phyloP scores from a whole-genome alignment of 164 flowering plant genomes.

The Tinospora cordifolia region DNA sequence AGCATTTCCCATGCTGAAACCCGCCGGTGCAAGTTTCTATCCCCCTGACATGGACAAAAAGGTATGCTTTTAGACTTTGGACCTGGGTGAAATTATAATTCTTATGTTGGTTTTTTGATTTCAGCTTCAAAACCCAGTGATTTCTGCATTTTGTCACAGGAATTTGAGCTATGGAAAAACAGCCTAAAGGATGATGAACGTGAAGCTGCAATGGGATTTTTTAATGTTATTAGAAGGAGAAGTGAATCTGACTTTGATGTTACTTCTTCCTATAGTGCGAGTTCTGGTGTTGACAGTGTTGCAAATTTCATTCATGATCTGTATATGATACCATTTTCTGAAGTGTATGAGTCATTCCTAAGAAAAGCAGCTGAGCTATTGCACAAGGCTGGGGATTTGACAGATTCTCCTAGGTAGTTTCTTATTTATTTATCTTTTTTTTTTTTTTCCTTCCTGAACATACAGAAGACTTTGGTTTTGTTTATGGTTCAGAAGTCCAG shows the following conservation, averaged over 20 bases:
- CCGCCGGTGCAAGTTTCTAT: constrained; percentile 90
- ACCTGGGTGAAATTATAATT: background rate
- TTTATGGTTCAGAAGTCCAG: background rate
- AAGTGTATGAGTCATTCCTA: constrained; percentile 53
- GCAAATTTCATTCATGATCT: constrained; percentile 36
- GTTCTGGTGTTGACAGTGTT: constrained; percentile 13
- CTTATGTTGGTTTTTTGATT: background rate
- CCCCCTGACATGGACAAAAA: constrained; percentile 90
- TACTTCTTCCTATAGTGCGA: constrained; percentile 13
- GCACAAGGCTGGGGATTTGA: constrained; percentile 69
- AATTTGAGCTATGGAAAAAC: constrained; percentile 72
- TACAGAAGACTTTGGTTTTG: background rate
- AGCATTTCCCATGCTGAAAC: constrained; percentile 72
- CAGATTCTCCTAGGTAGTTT: constrained; percentile 61
- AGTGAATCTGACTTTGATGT: constrained; percentile 42
- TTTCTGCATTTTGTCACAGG: constrained; percentile 38
- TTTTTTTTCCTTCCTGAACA: background rate
- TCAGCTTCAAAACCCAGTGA: background rate
- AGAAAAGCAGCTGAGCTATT: constrained; percentile 63
- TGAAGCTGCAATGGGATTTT: constrained; percentile 61
- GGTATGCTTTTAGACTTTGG: constrained; percentile 31
- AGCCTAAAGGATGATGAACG: constrained; percentile 47
- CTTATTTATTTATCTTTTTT: too few relatives aligned
- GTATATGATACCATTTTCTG: constrained; percentile 54
- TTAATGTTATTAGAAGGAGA: constrained; percentile 63